These are phyloP conservation scores for Leccinum ochraceum DNA, from an alignment of 768 basidiomycete species.

Conservation along the genomic window DNA sequence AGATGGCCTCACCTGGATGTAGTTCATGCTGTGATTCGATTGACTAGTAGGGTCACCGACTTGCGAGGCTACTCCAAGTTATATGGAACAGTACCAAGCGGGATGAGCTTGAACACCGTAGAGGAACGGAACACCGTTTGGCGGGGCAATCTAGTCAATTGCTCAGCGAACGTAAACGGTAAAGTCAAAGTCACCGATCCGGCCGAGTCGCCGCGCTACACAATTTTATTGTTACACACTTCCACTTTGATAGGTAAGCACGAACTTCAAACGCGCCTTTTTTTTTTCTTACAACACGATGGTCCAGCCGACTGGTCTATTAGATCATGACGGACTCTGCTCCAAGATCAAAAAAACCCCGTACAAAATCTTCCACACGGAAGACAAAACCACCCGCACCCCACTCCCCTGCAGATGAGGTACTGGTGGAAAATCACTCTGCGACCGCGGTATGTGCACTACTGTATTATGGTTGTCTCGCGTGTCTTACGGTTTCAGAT, in stretches of 20 bases:
- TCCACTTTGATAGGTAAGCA: neutral
- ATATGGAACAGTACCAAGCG: constrained; percentile 3
- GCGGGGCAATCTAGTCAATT: no score
- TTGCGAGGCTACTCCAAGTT: constrained; percentile 8
- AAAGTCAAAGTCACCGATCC: constrained; percentile 17
- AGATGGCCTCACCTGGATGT: constrained; percentile 52
- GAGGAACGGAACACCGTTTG: neutral
- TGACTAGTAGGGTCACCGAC: neutral
- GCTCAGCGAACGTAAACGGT: neutral
- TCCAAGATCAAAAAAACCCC: constrained; percentile 52
- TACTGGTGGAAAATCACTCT: constrained; percentile 26
- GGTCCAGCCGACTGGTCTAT: neutral
- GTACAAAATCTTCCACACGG: constrained; percentile 46
- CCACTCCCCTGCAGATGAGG: constrained; percentile 18
- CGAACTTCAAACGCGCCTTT: neutral
- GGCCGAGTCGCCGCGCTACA: constrained; percentile 2
- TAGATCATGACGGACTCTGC: constrained; percentile 43
- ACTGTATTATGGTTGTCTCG: no score
- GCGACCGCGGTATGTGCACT: constrained; percentile 20
- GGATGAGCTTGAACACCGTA: constrained; percentile 1
- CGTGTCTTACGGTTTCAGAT: constrained; percentile 34
- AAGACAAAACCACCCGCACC: constrained; percentile 15
- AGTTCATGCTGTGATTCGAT: constrained; percentile 44
- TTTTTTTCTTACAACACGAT: neutral
- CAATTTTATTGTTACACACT: constrained; percentile 5